Percentiles rank a stretch among this genome's conserved stretches.
phyloP scores from a whole-genome alignment of 2,329 filamentous ascomycete genomes.

The Cyclaneusma minus region DNA sequence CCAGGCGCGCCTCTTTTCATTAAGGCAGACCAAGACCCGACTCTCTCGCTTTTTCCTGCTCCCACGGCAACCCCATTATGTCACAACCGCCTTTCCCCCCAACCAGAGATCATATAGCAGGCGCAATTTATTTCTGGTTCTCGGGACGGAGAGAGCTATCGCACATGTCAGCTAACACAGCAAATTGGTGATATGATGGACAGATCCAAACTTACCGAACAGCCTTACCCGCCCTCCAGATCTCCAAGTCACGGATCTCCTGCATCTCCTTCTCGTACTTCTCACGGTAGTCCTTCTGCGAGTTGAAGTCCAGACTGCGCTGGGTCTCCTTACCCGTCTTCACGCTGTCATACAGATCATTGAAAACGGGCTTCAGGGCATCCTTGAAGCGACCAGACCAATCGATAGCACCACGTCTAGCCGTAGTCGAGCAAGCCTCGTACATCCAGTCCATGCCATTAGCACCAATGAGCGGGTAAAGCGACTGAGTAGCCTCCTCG shows the following conservation, averaged over 20 bases:
- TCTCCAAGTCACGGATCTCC: conserved; percentile 95
- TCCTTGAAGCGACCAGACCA: conserved; percentile 97
- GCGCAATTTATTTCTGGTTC: conserved; percentile 69
- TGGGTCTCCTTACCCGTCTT: conserved; percentile 85
- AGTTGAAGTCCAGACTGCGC: conserved; percentile 94
- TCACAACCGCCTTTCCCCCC: too few species aligned
- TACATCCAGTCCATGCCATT: conserved; percentile 99
- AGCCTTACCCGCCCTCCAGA: conserved; percentile 97
- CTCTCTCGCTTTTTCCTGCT: too few species aligned
- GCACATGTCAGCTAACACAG: conserved; percentile 12
- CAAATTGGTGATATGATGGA: too few species aligned
- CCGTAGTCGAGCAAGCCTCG: conserved; percentile 97
- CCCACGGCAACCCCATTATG: too few species aligned
- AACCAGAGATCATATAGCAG: too few species aligned
- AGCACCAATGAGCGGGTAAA: conserved; percentile 94
- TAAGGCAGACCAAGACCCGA: too few species aligned
- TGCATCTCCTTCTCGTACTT: conserved; percentile 97
- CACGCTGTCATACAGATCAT: conserved; percentile 89
- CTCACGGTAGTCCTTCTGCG: conserved; percentile 88
- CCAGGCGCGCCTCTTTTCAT: too few species aligned
- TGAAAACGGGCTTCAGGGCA: conserved; percentile 96
- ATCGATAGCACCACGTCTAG: conserved; percentile 95
- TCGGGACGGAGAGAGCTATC: conserved; percentile 62
- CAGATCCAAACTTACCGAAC: conserved; percentile 48
- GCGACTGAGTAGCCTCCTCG: conserved; percentile 94